Conservation (phyloP, 345 rosid genomes). For the Tarenaya hassleriana region DNA sequence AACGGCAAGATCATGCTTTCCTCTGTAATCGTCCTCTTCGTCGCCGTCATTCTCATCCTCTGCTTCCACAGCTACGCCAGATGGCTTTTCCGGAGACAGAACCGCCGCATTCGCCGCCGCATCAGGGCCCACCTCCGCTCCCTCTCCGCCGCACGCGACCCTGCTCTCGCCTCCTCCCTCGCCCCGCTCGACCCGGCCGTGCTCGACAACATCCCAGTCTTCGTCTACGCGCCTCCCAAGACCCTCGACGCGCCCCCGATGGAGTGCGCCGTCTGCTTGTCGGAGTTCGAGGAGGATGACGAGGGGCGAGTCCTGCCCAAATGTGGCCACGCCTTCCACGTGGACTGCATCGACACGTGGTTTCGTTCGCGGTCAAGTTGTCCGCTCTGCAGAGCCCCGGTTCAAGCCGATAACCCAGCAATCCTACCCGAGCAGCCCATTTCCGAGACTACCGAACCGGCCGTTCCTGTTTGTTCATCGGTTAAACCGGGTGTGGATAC, state of each 20-base stretch:
- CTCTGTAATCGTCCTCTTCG: slow-evolving; percentile 44
- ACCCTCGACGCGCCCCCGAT: slow-evolving; percentile 17
- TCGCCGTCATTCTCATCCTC: slow-evolving; percentile 37
- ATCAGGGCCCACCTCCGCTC: slow-evolving; percentile 27
- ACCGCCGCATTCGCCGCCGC: slow-evolving; percentile 42
- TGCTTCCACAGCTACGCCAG: slow-evolving; percentile 58
- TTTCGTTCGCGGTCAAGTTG: slow-evolving; percentile 64
- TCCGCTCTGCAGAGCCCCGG: slow-evolving; percentile 77
- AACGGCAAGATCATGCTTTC: slow-evolving; percentile 57
- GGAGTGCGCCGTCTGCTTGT: slow-evolving; percentile 72
- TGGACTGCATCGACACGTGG: slow-evolving; percentile 83
- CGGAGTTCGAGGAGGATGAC: slow-evolving; percentile 67
- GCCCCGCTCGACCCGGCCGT: slow-evolving; percentile 45
- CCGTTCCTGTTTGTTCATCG: too few relatives aligned
- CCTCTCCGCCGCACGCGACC: slow-evolving; percentile 20
- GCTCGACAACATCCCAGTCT: slow-evolving; percentile 48
- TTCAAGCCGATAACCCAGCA: slow-evolving; percentile 24
- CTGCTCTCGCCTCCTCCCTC: slow-evolving; percentile 3
- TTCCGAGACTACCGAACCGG: not conserved
- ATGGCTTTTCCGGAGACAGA: slow-evolving; percentile 34
- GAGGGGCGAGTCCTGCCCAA: slow-evolving; percentile 53
- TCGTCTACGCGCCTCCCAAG: slow-evolving; percentile 31
- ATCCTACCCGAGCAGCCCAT: not conserved
- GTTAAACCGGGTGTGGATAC: slow-evolving; percentile 19
- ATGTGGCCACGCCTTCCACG: slow-evolving; percentile 72